phyloP scores from a whole-genome alignment of 768 basidiomycete genomes.

The Boletus pseudopeckii region DNA sequence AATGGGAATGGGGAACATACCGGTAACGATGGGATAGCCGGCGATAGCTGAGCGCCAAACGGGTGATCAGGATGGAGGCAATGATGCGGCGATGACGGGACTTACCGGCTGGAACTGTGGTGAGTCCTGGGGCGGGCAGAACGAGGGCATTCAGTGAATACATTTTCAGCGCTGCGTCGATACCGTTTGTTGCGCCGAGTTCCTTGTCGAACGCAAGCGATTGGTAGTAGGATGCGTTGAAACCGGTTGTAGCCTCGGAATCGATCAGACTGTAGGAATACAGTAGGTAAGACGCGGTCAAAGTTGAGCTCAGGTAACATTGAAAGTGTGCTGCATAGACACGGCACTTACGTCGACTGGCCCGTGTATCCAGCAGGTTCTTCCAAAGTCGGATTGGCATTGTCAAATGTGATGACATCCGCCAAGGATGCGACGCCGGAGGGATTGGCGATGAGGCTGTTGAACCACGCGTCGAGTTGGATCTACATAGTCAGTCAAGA shows the following conservation, averaged over 20 bases:
- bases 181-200: constrained; percentile 48
- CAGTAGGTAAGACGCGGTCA: neutral
- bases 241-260: constrained; percentile 25
- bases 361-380: constrained; percentile 32
- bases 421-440: constrained; percentile 57
- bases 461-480: constrained; percentile 50
- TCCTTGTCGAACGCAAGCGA: constrained; percentile 46
- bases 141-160: constrained; percentile 50
- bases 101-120: constrained; percentile 20
- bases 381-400: constrained; percentile 48
- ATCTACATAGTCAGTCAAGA: constrained; percentile 33
- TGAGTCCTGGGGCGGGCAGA: constrained; percentile 35
- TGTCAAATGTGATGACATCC: constrained; percentile 56
- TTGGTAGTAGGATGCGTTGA: constrained; percentile 37
- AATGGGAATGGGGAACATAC: constrained; percentile 7
- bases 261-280: constrained; percentile 15
- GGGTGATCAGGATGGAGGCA: neutral
- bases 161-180: constrained; percentile 48
- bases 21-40: constrained; percentile 35
- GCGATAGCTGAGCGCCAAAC: constrained; percentile 25
- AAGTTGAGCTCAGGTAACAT: neutral
- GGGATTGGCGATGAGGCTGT: constrained; percentile 47
- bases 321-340: neutral
- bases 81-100: neutral
- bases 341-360: constrained; percentile 35